Evolutionary conservation across 148 eudicot species (phyloP).

Genomic region (Rhododendron ovatum): DNA sequence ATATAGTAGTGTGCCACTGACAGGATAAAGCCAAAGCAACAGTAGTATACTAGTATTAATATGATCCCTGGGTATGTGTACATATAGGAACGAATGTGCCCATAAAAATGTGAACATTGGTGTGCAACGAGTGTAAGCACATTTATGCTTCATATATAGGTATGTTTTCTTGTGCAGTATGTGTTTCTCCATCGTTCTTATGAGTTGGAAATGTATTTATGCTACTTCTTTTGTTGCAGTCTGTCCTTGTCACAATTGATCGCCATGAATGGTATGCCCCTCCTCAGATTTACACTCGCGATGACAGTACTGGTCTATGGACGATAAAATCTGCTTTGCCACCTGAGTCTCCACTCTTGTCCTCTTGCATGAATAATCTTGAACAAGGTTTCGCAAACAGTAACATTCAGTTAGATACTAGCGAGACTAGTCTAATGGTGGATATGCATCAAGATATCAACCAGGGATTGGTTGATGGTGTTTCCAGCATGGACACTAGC

Average conservation of each 20-base stretch:
- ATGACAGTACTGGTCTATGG: conserved; percentile 86
- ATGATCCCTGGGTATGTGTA: not conserved
- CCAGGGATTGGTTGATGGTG: conserved; percentile 46
- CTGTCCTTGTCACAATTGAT: conserved; percentile 91
- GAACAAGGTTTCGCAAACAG: conserved; percentile 24
- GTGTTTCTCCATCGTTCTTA: not conserved
- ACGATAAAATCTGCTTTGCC: conserved; percentile 55
- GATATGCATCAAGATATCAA: conserved; percentile 35
- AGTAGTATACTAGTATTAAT: not conserved
- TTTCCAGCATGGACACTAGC: conserved; percentile 56
- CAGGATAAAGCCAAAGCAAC: not conserved
- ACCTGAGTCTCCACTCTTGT: conserved; percentile 50
- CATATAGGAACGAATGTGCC: not conserved
- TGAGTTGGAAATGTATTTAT: not conserved
- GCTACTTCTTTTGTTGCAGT: conserved; percentile 39
- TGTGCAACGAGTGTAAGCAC: not conserved
- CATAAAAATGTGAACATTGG: not conserved
- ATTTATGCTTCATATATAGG: not conserved
- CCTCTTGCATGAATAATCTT: conserved; percentile 25
- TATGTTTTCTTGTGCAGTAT: not conserved
- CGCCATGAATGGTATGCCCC: conserved; percentile 97
- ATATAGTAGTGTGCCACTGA: not conserved
- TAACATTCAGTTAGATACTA: conserved; percentile 25
- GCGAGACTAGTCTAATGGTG: conserved; percentile 41
- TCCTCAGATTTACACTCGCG: conserved; percentile 71